Evolutionary conservation across 108 stramenopile genomes (phyloP).

Genomic region (Stephanodiscus minutulus): DNA sequence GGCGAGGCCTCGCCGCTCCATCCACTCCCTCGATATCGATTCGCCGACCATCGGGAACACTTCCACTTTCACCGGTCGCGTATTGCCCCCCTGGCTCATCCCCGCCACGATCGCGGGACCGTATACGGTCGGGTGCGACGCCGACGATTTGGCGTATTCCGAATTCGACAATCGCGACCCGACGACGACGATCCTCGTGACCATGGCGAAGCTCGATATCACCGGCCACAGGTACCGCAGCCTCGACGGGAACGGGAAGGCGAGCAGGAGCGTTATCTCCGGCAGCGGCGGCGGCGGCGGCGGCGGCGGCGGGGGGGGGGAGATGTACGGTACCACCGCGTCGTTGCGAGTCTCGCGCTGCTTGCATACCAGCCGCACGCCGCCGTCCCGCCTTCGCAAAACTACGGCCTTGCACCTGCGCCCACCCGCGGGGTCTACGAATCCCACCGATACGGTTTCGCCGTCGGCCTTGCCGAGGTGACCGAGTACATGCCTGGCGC

Average conservation of each 20-base stretch:
- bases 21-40: constrained; percentile 19
- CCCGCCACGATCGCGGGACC: constrained; percentile 44
- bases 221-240: constrained; percentile 42
- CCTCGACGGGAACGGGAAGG: constrained; percentile 36
- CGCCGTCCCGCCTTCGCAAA: background rate
- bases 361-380: no score
- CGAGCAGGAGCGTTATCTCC: constrained; percentile 38
- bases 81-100: constrained; percentile 57
- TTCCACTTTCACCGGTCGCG: constrained; percentile 40
- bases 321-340: background rate
- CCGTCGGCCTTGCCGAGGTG: constrained; percentile 38
- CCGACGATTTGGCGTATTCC: constrained; percentile 33
- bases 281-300: constrained; percentile 8
- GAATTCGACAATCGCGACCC: constrained; percentile 27
- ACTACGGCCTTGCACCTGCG: constrained; percentile 27
- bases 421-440: constrained; percentile 9
- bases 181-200: constrained; percentile 36
- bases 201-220: constrained; percentile 31
- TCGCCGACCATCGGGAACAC: constrained; percentile 33
- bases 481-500: constrained; percentile 26
- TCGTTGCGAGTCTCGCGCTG: background rate
- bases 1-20: constrained; percentile 31
- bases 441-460: constrained; percentile 37
- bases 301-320: no score
- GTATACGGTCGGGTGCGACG: constrained; percentile 25